Base-by-base conservation (phyloP, 2,329 filamentous ascomycete genomes). In the Coniochaeta hoffmannii region DNA sequence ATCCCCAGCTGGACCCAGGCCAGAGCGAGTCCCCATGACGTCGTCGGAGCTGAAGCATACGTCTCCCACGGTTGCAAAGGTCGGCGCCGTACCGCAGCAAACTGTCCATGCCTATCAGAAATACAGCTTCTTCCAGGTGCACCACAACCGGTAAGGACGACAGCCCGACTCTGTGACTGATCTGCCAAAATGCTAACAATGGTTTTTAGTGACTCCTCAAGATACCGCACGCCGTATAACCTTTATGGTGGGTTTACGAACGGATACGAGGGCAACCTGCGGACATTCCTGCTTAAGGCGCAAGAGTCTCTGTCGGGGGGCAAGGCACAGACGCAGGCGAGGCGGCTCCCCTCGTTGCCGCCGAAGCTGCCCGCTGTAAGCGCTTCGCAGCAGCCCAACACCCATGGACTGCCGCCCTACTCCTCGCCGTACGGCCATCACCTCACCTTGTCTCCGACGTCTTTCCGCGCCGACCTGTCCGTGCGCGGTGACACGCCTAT, bases 171-270 rank as follows among this genome's bases (percentile, higher is more conserved):
- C n/a, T 34, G 12, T 51, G n/a, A 5, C 46, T 28, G 9, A 12
- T 11, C 32, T 9, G 10, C 3, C 6, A 7, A 32, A 11, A 44
- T 58, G 41, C 58, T 69, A 59, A 67, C 51, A 41, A 19, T n/a
- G n/a, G 9, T 50, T 12, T 34, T 2, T 58, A 81, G 79, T 68
- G 78, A 81, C 57, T 71, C 78, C 6, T 73, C 76, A 8, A 77
- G 77, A 54, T 85, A 86, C 57, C 76, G 79, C 52, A 83, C 80
- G 4, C 83, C 83, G 1, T 86, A 86, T 63, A 75, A 78, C 15
- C 71, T 74, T 1, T 75, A 71, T 69, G 77, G 79, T 24, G 82
- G 81, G 0, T 85, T 85, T 61, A 82, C 78, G 32, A 85, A 85
- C 58, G 81, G 80, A 4, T 83, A 84, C 56, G 79, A 83, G 65